Conservation (phyloP, 1,284 basidiomycete species). For the Xerocomus nothofagi region DNA sequence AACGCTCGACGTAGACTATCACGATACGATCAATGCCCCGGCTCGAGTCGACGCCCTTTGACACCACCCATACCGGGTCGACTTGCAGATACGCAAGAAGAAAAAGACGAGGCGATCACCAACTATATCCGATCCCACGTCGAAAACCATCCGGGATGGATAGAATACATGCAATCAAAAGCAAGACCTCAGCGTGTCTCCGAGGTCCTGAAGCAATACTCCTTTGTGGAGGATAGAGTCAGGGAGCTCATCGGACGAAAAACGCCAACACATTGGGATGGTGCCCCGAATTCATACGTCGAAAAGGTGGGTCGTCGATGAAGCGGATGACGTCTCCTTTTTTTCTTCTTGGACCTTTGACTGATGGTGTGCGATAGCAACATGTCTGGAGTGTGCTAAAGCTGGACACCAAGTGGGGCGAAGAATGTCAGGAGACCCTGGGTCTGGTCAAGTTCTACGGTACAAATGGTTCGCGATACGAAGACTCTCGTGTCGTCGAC, state of each 20-base stretch:
- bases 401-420: conserved; percentile 44
- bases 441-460: conserved; percentile 56
- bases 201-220: conserved; percentile 46
- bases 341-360: background rate
- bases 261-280: conserved; percentile 40
- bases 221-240: conserved; percentile 45
- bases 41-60: conserved; percentile 10
- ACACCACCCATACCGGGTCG: conserved; percentile 29
- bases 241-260: conserved; percentile 42
- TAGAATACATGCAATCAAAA: conserved; percentile 42
- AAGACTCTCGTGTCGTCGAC: conserved; percentile 49
- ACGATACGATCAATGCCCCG: background rate
- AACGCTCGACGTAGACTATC: background rate
- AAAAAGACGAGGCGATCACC: conserved; percentile 39
- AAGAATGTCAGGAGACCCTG: conserved; percentile 52
- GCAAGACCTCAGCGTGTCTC: conserved; percentile 42
- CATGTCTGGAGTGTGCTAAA: conserved; percentile 57
- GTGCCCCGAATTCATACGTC: conserved; percentile 33
- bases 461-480: conserved; percentile 46
- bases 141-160: conserved; percentile 42
- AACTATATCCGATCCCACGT: conserved; percentile 42
- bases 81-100: conserved; percentile 36
- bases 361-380: conserved; percentile 35
- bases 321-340: background rate
- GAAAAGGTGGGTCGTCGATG: conserved; percentile 34